These are phyloP conservation scores for Monoraphidium neglectum DNA, from an alignment of 139 green algal species.

Conservation along the genomic window DNA sequence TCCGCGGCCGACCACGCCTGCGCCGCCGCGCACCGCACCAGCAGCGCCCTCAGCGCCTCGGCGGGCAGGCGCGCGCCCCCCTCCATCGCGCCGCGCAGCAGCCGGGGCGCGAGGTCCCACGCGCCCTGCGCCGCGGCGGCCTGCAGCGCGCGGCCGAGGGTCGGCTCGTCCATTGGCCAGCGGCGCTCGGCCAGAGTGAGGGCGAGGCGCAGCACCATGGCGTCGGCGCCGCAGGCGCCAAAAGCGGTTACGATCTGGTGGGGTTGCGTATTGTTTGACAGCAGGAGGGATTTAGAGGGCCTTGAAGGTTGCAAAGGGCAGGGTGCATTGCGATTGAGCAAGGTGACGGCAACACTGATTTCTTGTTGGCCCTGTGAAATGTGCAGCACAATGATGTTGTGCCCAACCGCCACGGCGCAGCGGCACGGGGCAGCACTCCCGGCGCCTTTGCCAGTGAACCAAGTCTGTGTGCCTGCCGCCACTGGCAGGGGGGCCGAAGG, in stretches of 20 bases:
- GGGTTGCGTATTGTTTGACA: too few relatives aligned
- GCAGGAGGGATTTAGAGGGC: too few relatives aligned
- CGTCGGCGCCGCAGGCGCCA: constrained; percentile 5
- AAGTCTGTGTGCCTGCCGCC: too few relatives aligned
- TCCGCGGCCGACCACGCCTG: background rate
- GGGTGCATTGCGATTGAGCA: too few relatives aligned
- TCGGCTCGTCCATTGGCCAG: background rate
- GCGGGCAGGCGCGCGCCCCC: background rate
- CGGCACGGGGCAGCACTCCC: too few relatives aligned
- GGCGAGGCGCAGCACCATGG: constrained; percentile 7
- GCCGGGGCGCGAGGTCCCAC: background rate
- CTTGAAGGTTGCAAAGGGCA: too few relatives aligned
- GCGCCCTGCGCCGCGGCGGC: constrained; percentile 10
- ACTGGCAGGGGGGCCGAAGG: too few relatives aligned
- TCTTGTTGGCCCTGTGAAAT: too few relatives aligned
- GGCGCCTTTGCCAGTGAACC: too few relatives aligned
- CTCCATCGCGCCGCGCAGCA: constrained; percentile 6
- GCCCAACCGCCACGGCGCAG: too few relatives aligned
- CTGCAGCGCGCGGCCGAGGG: constrained; percentile 4
- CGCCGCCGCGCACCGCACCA: constrained; percentile 1
- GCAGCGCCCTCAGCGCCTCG: constrained; percentile 9
- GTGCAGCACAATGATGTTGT: too few relatives aligned
- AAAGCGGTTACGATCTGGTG: constrained; percentile 25
- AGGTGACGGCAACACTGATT: too few relatives aligned
- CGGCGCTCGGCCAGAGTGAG: constrained; percentile 8